These are phyloP conservation scores for Diphasiastrum complanatum DNA, from an alignment of 83 land plant genomes.

Conservation along the genomic window DNA sequence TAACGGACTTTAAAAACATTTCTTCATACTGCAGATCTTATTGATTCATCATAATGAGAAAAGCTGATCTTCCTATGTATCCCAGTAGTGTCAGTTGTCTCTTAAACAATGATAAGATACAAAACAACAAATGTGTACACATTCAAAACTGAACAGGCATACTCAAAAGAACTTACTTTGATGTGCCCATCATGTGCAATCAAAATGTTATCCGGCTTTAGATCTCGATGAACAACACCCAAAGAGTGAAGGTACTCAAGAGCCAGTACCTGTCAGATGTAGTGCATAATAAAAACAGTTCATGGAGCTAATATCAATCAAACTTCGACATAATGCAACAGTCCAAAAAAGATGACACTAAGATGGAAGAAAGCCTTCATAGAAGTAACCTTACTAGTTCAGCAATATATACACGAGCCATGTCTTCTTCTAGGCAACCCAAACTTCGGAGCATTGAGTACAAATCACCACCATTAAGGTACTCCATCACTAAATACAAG, in stretches of 20 bases:
- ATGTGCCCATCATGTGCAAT: constrained; percentile 99
- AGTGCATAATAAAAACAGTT: not conserved
- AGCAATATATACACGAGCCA: constrained; percentile 91
- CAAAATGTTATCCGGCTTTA: constrained; percentile 93
- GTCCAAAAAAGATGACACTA: not conserved
- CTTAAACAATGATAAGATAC: not conserved
- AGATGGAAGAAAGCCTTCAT: not conserved
- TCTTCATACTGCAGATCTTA: too few relatives aligned
- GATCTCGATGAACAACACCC: constrained; percentile 87
- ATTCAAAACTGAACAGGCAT: not conserved
- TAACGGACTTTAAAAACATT: too few relatives aligned
- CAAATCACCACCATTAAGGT: constrained; percentile 93
- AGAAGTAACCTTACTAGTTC: constrained; percentile 73
- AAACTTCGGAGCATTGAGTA: constrained; percentile 88
- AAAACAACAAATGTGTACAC: not conserved
- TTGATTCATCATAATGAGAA: too few relatives aligned
- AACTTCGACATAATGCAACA: not conserved
- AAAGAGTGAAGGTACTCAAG: constrained; percentile 92
- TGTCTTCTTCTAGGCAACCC: constrained; percentile 92
- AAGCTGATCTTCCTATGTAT: not conserved
- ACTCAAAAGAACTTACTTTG: constrained; percentile 42
- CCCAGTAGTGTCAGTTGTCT: not conserved
- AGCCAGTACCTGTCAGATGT: constrained; percentile 74
- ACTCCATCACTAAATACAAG: constrained; percentile 97
- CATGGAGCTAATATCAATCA: not conserved